Base-by-base conservation (phyloP, 2,329 filamentous ascomycete genomes). In the Paecilomyces sp. region DNA sequence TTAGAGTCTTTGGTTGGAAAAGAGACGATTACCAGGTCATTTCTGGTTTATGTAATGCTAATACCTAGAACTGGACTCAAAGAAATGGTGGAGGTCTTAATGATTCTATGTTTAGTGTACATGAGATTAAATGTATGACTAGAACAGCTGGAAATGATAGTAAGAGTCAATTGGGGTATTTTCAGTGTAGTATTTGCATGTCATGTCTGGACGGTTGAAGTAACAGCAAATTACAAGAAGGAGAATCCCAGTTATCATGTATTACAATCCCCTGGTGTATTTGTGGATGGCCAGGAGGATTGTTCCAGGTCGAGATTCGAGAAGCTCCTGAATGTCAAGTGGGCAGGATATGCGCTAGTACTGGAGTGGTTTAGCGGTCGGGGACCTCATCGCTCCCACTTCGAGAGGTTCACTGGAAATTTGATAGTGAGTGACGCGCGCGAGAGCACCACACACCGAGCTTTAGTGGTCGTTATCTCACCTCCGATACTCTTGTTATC, bases 371-470 rank as follows among this genome's bases (percentile, higher is more conserved):
- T 62, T 73, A 72, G 72, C 63, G 67, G 59, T 63, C 67, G 68
- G 70, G 69, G 73, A 71, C 72, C 73, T 64, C 61, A 63, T 66
- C 66, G 67, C 68, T 71, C 73, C 73, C 73, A 75, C 73, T 75
- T 74, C 68, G 64, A 63, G 41, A 47, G 55, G 57, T 62, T 61
- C 58, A 62, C 69, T 73, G 72, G 72, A 75, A 75, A 75, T 72
- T 74, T 74, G 67, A 71, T 66, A 68, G 65, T 60, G 62, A 63
- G 66, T 36, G 55, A 47, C 31, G 55, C 55, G 22, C 30, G 67
- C 64, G 60, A 65, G 64, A 63, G 62, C 58, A 61, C 62, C 64
- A 64, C 65, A 67, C 62, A 61, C 63, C 62, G 57, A 55, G 33
- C 57, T 34, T 33, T 25, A 54, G 57, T 55, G 28, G 30, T 55